Evolutionary conservation across 495 filamentous ascomycete genomes (phyloP).

Genomic region (Bathelium albidoporum): DNA sequence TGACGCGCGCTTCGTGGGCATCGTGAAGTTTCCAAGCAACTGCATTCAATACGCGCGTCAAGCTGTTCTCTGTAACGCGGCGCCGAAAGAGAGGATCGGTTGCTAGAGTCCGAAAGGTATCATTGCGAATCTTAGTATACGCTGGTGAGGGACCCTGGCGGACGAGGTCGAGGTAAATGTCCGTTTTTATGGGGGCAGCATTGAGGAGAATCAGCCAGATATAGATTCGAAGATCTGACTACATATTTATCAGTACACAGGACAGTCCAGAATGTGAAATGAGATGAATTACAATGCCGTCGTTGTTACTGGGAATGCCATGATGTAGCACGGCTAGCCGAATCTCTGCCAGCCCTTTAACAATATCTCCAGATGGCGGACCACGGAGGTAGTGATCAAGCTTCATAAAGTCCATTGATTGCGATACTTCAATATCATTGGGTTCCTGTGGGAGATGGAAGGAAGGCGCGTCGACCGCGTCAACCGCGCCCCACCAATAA

Average conservation of each 20-base stretch:
- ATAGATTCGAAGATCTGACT: conserved; percentile 93
- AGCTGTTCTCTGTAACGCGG: conserved; percentile 84
- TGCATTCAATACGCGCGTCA: conserved; percentile 93
- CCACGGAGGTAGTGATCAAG: conserved; percentile 53
- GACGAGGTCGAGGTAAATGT: conserved; percentile 79
- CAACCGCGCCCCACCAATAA: neutral
- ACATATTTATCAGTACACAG: conserved; percentile 13
- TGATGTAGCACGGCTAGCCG: conserved; percentile 67
- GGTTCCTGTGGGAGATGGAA: neutral
- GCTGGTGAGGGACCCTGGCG: conserved; percentile 88
- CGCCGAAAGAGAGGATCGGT: conserved; percentile 94
- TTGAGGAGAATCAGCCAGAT: conserved; percentile 89
- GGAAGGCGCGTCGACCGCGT: neutral
- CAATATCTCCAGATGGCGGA: conserved; percentile 56
- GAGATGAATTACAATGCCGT: conserved; percentile 70
- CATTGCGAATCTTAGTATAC: conserved; percentile 94
- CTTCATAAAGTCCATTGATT: conserved; percentile 37
- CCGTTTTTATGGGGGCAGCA: conserved; percentile 69
- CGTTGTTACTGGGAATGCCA: conserved; percentile 68
- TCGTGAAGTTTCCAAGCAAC: conserved; percentile 90
- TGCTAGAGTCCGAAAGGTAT: conserved; percentile 91
- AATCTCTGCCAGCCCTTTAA: conserved; percentile 58
- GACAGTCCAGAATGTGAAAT: neutral
- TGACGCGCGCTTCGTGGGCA: conserved; percentile 43
- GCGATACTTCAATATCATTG: neutral